Percentiles rank a stretch among this genome's conserved stretches.
Evolutionary conservation across 1,139 yeast species (phyloP).

Genomic region (Williopsis jadinii): DNA sequence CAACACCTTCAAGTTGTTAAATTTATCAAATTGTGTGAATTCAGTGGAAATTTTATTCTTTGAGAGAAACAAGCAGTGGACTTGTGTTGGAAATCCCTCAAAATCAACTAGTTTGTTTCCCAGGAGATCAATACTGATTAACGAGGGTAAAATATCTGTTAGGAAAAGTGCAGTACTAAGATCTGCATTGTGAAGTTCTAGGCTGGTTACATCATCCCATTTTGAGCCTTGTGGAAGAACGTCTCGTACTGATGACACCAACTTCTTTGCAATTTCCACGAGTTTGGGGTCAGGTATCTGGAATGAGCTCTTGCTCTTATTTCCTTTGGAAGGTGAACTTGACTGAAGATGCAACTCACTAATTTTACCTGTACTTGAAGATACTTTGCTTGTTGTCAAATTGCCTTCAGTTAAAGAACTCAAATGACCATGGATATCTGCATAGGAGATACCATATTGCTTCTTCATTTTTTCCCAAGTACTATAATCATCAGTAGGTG

Average conservation of each 20-base stretch:
- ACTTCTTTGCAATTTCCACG: slow-evolving; percentile 23
- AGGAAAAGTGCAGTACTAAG: too few relatives aligned
- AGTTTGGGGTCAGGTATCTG: slow-evolving; percentile 15
- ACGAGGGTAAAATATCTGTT: slow-evolving; percentile 28
- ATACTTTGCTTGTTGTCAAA: too few relatives aligned
- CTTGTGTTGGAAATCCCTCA: slow-evolving; percentile 27
- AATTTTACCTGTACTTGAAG: too few relatives aligned
- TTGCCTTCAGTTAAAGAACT: too few relatives aligned
- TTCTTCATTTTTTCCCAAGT: slow-evolving; percentile 16
- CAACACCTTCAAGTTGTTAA: slow-evolving; percentile 8
- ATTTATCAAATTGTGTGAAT: slow-evolving; percentile 5
- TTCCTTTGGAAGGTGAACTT: too few relatives aligned
- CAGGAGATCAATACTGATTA: slow-evolving; percentile 24
- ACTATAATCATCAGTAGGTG: slow-evolving; percentile 2
- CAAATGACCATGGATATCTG: too few relatives aligned
- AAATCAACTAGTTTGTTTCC: slow-evolving; percentile 27
- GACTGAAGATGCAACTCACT: too few relatives aligned
- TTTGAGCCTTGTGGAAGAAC: slow-evolving; percentile 23
- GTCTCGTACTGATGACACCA: slow-evolving; percentile 27
- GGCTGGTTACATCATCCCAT: slow-evolving; percentile 28
- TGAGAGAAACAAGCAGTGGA: slow-evolving; percentile 23
- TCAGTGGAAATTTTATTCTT: slow-evolving; percentile 22
- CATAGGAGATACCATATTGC: slow-evolving; percentile 1
- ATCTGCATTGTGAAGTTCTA: slow-evolving; percentile 5
- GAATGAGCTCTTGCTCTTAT: too few relatives aligned